Percentiles rank a stretch among this genome's conserved stretches.
Conservation (phyloP, 176 grass and related monocot genomes). For the Coix lacrymajobi region DNA sequence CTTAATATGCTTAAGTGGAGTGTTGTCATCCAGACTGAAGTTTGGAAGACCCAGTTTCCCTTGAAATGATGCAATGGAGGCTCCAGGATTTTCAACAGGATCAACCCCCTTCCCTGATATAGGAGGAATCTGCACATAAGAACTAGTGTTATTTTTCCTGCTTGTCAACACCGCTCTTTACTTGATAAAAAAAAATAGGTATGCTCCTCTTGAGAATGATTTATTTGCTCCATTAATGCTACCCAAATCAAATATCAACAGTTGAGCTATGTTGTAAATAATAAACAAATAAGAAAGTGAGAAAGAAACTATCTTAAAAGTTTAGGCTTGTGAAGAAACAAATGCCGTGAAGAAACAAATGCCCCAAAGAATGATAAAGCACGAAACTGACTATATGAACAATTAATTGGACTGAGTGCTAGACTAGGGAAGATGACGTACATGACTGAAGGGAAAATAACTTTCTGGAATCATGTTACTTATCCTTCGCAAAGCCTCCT, state of each 20-base stretch:
- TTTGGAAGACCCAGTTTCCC: constrained; percentile 84
- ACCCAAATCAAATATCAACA: not conserved
- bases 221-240: not conserved
- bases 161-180: not conserved
- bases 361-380: not conserved
- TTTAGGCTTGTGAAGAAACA: not conserved
- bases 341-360: not conserved
- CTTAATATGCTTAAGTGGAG: constrained; percentile 54
- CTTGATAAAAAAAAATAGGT: not conserved
- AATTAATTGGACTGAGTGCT: not conserved
- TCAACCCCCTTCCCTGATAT: constrained; percentile 51
- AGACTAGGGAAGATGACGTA: constrained; percentile 43
- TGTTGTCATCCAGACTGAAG: constrained; percentile 59
- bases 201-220: constrained; percentile 13
- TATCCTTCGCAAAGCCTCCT: constrained; percentile 51
- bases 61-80: constrained; percentile 76
- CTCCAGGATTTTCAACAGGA: constrained; percentile 43
- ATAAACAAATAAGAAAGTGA: constrained; percentile 17
- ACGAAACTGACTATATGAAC: not conserved
- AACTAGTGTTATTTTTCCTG: constrained; percentile 24
- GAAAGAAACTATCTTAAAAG: not conserved
- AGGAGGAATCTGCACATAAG: constrained; percentile 61
- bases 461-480: constrained; percentile 66
- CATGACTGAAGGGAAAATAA: constrained; percentile 88
- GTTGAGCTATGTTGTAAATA: not conserved